Evolutionary conservation across 2,329 filamentous ascomycete genomes (phyloP), one percentile per base, ranked within the genome.

Genomic region (Trichoderma endophyticum): DNA sequence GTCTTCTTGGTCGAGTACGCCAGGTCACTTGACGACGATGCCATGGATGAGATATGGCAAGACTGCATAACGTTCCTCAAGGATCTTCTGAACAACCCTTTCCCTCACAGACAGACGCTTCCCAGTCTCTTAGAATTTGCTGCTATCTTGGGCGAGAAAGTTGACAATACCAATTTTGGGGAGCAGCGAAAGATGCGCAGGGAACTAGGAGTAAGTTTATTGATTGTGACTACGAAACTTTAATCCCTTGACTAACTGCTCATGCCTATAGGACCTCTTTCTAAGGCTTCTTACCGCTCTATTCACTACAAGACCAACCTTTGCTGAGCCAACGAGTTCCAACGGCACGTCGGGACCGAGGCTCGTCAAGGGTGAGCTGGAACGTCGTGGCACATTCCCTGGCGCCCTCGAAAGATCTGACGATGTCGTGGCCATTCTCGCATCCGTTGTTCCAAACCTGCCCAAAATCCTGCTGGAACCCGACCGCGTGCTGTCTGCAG

Each of bases 21-120:
- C 0, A 89, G 89, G 34, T 96, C 95, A 0, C 86, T 98, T 14
- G 96, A 99, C 78, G 96, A 99, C 77, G 96, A 99, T 83, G 93
- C 96, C 18, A 95, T 98, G 88, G 96, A 99, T 77, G 96, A 99
- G 81, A 97, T 99, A 63, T 99, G 96, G 96, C 87, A 91, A 54
- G 95, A 99, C 79, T 99, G 95, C 80, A 94, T 95, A 77, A 89
- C 92, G 0, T 99, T 99, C 80, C 82, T 98, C 73, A 92, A 91
- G 74, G 97, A 99, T 79, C 88, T 99, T 32, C 86, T 99, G 32
- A 90, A 92, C 28, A 99, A 99, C 78, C 97, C 96, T 1, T 94
- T 99, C 77, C 96, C 96, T 3, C 95, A 99, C 82, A 88, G 96
- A 71, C 95, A 98, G 78, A 95, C 95, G 8, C 82, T 99, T 51